Base-by-base conservation (phyloP, 2,329 filamentous ascomycete species). In the Penicillium capsulatum region DNA sequence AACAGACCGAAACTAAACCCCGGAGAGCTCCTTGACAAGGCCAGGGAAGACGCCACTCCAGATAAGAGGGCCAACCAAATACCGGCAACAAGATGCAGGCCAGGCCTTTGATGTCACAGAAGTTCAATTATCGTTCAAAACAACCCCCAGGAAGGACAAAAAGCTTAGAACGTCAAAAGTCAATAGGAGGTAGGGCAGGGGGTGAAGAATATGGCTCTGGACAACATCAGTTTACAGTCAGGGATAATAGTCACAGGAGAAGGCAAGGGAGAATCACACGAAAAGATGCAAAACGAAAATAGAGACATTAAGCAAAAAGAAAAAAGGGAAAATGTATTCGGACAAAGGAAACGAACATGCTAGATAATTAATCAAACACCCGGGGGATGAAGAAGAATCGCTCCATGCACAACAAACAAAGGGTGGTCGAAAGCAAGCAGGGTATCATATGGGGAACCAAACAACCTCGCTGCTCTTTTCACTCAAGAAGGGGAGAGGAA, bases 371-470 rank as follows among this genome's bases (percentile, higher is more conserved):
- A 53, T 57, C 59, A 61, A 56, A 53, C 51, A 53, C 37, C 48
- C 50, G 31, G 40, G 35, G 54, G 52, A 57, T 54, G 55, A 58
- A 51, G 54, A 60, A 48, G 34, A 22, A 38, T 57, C 49, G 58
- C 60, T 62, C 50, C 58, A 55, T 60, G 55, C 59, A 60, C 19
- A 22, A 22, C 19, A 22, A 22, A 22, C 48, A 58, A 48, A 60
- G 59, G 49, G 31, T 28, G 51, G 48, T 50, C 52, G 44, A 44
- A 45, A 53, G 49, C 45, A 53, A 58, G 58, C 56, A 64, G 62
- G 61, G 61, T 65, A 65, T 65, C 61, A 64, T 50, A 52, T 57
- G 58, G 55, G 37, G 62, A 62, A 61, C 59, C 61, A 64, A 64
- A 61, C 57, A 58, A 59, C 54, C 55, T 57, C 47, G 51, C 50